Conservation (phyloP, 495 filamentous ascomycete genomes). For the Podospora australis region DNA sequence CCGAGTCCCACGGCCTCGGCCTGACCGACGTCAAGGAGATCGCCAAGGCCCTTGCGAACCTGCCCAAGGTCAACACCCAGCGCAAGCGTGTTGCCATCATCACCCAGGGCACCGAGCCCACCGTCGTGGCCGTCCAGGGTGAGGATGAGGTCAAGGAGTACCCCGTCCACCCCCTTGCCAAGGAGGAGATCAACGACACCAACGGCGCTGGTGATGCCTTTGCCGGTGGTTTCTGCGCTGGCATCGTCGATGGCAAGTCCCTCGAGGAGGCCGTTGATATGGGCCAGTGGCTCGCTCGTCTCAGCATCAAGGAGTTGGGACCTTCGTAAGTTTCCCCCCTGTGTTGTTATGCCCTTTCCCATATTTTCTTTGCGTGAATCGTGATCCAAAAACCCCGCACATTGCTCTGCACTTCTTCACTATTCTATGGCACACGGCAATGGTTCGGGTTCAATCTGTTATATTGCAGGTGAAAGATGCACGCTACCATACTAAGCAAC, state of each 20-base stretch:
- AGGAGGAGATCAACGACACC: constrained; percentile 81
- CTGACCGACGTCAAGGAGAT: constrained; percentile 76
- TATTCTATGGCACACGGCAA: background rate
- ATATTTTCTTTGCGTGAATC: background rate
- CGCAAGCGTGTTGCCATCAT: constrained; percentile 78
- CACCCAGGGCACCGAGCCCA: constrained; percentile 89
- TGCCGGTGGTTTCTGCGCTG: constrained; percentile 86
- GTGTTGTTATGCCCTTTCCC: background rate
- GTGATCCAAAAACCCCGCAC: too few relatives aligned
- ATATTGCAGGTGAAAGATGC: background rate
- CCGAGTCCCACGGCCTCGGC: constrained; percentile 68
- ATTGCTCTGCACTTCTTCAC: background rate
- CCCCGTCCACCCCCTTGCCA: constrained; percentile 68
- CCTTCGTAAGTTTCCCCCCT: constrained; percentile 68
- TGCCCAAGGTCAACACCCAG: constrained; percentile 84
- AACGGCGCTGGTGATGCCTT: constrained; percentile 98
- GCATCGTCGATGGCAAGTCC: constrained; percentile 74
- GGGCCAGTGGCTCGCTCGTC: constrained; percentile 89
- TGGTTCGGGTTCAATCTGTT: background rate
- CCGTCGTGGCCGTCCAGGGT: constrained; percentile 68
- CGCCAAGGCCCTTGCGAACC: constrained; percentile 72
- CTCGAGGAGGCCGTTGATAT: constrained; percentile 72
- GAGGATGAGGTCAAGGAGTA: constrained; percentile 66
- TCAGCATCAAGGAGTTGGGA: constrained; percentile 89
- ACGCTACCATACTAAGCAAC: too few relatives aligned